A percentile compares a stretch with the other conserved stretches of the same genome.
These are phyloP conservation scores for Lentinula sp. DNA, from an alignment of 768 basidiomycete genomes.

Conservation along the genomic window DNA sequence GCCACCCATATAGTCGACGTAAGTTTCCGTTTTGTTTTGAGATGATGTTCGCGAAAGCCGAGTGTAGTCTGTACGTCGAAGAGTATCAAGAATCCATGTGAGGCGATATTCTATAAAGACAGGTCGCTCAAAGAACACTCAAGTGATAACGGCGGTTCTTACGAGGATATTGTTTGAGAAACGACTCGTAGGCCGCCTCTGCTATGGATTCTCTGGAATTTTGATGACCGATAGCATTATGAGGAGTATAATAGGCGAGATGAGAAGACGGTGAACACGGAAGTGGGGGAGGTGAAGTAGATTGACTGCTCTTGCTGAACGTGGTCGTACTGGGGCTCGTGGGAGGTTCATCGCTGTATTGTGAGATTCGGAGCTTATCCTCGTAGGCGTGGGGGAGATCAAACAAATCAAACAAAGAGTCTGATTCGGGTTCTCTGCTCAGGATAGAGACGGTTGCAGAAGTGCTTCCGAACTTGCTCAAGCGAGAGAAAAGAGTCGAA, in stretches of 20 bases:
- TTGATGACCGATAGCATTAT: constrained; percentile 22
- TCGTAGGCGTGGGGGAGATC: neutral
- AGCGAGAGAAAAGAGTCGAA: constrained; percentile 19
- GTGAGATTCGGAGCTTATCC: neutral
- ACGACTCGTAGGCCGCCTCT: constrained; percentile 38
- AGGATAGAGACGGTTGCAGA: neutral
- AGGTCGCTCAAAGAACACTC: neutral
- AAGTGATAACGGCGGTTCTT: constrained; percentile 16
- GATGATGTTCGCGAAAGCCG: constrained; percentile 39
- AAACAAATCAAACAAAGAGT: neutral
- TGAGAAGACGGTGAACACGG: constrained; percentile 24
- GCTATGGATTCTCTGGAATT: constrained; percentile 14
- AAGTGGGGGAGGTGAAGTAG: constrained; percentile 28
- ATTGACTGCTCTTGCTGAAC: constrained; percentile 2
- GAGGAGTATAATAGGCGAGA: constrained; percentile 20
- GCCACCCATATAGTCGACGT: constrained; percentile 86
- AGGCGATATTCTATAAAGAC: constrained; percentile 45
- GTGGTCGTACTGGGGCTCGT: constrained; percentile 2
- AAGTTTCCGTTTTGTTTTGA: constrained; percentile 51
- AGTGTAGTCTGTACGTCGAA: constrained; percentile 57
- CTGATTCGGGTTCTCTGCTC: neutral
- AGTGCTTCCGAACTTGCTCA: constrained; percentile 24
- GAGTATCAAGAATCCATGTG: constrained; percentile 66
- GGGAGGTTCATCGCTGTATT: constrained; percentile 1
- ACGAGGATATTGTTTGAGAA: constrained; percentile 28